Base-by-base conservation (phyloP, 352 stramenopile species). In the Blastocystis sp. region DNA sequence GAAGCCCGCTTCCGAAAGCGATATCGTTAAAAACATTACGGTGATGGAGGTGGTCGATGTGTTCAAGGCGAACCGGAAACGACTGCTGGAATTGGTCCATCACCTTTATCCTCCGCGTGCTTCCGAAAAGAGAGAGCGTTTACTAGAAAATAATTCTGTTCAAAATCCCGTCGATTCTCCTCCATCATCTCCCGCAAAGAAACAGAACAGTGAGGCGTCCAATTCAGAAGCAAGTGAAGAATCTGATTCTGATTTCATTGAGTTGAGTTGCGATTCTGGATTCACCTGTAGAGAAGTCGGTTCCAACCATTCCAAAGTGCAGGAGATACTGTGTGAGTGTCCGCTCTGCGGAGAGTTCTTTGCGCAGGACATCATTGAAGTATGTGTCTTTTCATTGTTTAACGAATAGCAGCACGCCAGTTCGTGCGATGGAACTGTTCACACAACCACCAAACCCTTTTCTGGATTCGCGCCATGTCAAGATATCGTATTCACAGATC, bases 21-120 rank as follows among this genome's bases (percentile, higher is more conserved):
- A 81, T 64, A 81, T 81, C 42, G 69, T 81, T 16, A 48, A 51
- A 21, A 81, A 81, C 18, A 42, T 81, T 29, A 48, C 69, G 42
- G 32, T 81, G 32, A 64, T 34, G 14, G 69, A 81, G 27, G 42
- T 81, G 8, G 24, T 42, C 3, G 69, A 81, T 7, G 29, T 61
- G 7, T 81, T 81, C 63, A 59, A 61, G 44, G 51, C 54, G 42
- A 48, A 81, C 14, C 69, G 69, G 29, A 64, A 44, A n/a, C 18
- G 49, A 32, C 16, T 81, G 42, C 27, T 81, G 3, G 11, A 46
- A 44, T 18, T 81, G 9, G 53, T 48, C 29, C 46, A 40, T 29
- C 14, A 27, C 27, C 16, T 63, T 32, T 76, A 32, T 40, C n/a
- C 46, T 36, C 46, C 69, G 16, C 63, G 32, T 67, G 32, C 32